phyloP scores from a whole-genome alignment of 2,329 filamentous ascomycete species.

The Paecilomyces dactylethromorphus region DNA sequence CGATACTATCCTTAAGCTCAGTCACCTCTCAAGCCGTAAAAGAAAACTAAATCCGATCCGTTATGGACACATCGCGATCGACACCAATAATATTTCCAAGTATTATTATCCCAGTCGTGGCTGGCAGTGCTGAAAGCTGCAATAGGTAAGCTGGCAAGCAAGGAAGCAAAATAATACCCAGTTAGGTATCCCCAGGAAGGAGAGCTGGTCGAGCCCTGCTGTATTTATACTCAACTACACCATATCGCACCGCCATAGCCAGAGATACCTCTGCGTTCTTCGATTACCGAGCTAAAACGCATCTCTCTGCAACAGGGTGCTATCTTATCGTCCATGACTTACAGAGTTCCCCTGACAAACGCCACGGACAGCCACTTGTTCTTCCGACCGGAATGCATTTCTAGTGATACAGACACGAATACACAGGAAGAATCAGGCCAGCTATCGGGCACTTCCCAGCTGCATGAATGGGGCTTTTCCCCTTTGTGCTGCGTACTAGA shows the following conservation, averaged over 20 bases:
- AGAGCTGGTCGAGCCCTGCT: not conserved
- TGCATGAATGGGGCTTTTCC: not conserved
- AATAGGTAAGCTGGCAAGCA: not conserved
- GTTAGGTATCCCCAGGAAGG: not conserved
- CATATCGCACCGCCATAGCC: not conserved
- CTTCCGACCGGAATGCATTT: not conserved
- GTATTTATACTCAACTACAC: not conserved
- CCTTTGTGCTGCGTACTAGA: not conserved
- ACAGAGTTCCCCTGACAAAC: not conserved
- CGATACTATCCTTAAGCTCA: not conserved
- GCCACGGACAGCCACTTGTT: not conserved
- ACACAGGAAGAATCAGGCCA: no score
- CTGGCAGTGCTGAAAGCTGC: not conserved
- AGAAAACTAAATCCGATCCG: not conserved
- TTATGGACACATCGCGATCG: not conserved
- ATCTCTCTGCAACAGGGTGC: not conserved
- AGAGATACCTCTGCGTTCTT: not conserved
- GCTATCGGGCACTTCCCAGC: not conserved
- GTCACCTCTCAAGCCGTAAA: not conserved
- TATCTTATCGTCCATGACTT: not conserved
- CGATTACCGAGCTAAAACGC: not conserved
- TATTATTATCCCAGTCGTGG: not conserved
- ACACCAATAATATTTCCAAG: not conserved
- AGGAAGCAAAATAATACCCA: not conserved
- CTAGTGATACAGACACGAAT: not conserved